A percentile compares a stretch with the other conserved stretches of the same genome.
These are phyloP conservation scores for Ciborinia camelliae DNA, from an alignment of 2,329 filamentous ascomycete genomes.

Conservation along the genomic window DNA sequence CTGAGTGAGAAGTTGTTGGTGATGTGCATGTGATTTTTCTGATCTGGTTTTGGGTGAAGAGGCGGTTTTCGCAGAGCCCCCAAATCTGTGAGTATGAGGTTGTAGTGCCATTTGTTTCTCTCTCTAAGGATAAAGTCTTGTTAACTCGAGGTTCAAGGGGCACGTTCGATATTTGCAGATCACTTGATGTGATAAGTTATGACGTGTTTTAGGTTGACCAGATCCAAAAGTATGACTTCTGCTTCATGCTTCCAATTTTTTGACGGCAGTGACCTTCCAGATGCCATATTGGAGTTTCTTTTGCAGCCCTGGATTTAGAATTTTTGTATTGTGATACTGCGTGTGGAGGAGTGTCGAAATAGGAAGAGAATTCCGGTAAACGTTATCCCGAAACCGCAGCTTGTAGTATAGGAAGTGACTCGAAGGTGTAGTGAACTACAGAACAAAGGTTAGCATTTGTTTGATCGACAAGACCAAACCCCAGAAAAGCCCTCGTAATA, in stretches of 20 bases:
- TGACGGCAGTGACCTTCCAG: not conserved
- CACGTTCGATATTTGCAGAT: not conserved
- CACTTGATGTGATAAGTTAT: no score
- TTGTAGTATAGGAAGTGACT: not conserved
- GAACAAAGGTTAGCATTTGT: no score
- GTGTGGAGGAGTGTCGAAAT: no score
- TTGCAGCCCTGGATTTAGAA: not conserved
- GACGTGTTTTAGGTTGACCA: rapidly evolving
- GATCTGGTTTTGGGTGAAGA: no score
- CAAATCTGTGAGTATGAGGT: not conserved
- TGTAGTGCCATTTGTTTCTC: not conserved
- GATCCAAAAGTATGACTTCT: not conserved
- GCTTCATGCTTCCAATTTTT: no score
- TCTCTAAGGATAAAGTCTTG: no score
- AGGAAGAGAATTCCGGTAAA: not conserved
- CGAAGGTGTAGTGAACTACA: not conserved
- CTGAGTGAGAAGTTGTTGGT: not conserved
- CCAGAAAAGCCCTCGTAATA: no score
- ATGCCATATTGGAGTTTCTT: not conserved
- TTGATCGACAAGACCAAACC: no score
- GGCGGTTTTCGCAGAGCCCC: not conserved
- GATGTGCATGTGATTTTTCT: not conserved
- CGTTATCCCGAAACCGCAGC: not conserved
- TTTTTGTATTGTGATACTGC: no score
- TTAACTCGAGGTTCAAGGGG: not conserved